A percentile compares a stretch with the other conserved stretches of the same genome.
Conservation (phyloP, 768 basidiomycete species). For the Exidia glandulosa region DNA sequence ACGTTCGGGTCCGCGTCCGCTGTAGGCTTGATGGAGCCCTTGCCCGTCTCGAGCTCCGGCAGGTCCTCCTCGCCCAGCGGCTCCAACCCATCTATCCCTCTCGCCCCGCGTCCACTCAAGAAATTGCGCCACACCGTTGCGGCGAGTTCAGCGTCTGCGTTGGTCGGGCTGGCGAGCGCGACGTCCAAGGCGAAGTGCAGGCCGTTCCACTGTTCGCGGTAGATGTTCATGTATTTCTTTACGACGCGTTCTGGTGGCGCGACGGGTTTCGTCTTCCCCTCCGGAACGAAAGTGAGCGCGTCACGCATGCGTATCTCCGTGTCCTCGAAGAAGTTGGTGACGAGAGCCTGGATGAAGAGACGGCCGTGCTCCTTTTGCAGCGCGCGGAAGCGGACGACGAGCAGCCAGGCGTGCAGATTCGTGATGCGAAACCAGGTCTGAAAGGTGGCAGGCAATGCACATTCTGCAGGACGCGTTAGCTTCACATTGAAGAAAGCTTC, state of each 20-base stretch:
- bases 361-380: slow-evolving; percentile 58
- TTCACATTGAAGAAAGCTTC: background rate
- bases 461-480: slow-evolving; percentile 36
- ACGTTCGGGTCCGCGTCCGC: slow-evolving; percentile 52
- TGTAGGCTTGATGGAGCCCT: slow-evolving; percentile 18
- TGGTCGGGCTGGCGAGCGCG: slow-evolving; percentile 33
- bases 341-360: slow-evolving; percentile 65
- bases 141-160: slow-evolving; percentile 78
- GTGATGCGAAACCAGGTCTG: slow-evolving; percentile 95
- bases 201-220: slow-evolving; percentile 87
- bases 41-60: slow-evolving; percentile 32
- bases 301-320: slow-evolving; percentile 81
- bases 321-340: slow-evolving; percentile 94
- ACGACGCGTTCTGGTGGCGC: slow-evolving; percentile 69
- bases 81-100: slow-evolving; percentile 41
- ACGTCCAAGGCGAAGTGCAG: slow-evolving; percentile 66
- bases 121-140: slow-evolving; percentile 86
- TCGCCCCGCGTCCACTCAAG: slow-evolving; percentile 73
- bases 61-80: slow-evolving; percentile 6
- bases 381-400: slow-evolving; percentile 77
- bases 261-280: slow-evolving; percentile 18
- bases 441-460: slow-evolving; percentile 80
- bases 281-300: slow-evolving; percentile 38
- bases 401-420: slow-evolving; percentile 86
- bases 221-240: slow-evolving; percentile 79